These are phyloP conservation scores for Pistacia atlantica DNA, from an alignment of 345 rosid genomes.

Conservation along the genomic window DNA sequence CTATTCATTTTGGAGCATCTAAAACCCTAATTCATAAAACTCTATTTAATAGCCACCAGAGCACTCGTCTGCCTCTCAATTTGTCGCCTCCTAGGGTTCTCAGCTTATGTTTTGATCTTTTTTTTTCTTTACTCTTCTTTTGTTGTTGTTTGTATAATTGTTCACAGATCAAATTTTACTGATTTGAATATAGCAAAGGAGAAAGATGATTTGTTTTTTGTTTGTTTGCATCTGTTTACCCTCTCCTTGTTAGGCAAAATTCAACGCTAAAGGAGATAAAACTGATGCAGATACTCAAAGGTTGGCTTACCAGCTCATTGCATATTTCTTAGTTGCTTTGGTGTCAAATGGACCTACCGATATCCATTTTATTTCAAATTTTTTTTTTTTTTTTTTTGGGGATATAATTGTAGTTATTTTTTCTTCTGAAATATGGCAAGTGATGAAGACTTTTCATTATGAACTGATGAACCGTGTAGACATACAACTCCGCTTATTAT, in stretches of 20 bases:
- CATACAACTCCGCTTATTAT: conserved; percentile 52
- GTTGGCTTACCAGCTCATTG: conserved; percentile 71
- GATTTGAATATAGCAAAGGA: not conserved
- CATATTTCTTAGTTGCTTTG: conserved; percentile 39
- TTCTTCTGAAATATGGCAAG: conserved; percentile 28
- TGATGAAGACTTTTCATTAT: conserved; percentile 54
- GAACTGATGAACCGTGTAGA: conserved; percentile 50
- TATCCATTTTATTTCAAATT: not conserved
- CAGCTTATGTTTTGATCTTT: too few relatives aligned
- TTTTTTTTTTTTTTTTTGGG: too few relatives aligned
- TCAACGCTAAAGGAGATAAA: conserved; percentile 45
- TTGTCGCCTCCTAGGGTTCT: conserved; percentile 3
- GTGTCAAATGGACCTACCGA: conserved; percentile 64
- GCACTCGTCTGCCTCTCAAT: not conserved
- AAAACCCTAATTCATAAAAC: conserved; percentile 9
- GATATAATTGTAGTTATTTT: not conserved
- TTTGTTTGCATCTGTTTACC: conserved; percentile 66
- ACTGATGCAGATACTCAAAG: conserved; percentile 50
- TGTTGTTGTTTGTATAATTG: not conserved
- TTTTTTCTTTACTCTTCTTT: not conserved
- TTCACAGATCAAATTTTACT: not conserved
- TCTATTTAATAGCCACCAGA: not conserved
- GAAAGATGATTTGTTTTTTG: not conserved
- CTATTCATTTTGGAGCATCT: not conserved
- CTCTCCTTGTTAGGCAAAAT: conserved; percentile 31